Evolutionary conservation across 371 early-diverging fungal genomes (phyloP).

Genomic region (Mortierella sp.): DNA sequence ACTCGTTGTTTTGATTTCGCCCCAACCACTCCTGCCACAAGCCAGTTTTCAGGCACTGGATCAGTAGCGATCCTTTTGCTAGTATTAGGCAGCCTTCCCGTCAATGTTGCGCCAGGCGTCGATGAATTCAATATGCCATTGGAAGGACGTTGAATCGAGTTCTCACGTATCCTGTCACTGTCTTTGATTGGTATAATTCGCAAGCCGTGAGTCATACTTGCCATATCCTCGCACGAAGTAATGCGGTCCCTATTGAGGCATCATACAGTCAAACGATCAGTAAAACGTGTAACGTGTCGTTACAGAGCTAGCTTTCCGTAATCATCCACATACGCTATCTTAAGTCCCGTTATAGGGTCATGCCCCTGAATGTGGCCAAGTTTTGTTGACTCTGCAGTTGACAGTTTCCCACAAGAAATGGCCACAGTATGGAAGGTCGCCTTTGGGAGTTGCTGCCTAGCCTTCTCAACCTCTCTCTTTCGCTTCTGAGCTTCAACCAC

Average conservation of each 20-base stretch:
- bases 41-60: conserved; percentile 20
- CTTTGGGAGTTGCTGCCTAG: neutral
- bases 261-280: neutral
- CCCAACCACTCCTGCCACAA: conserved; percentile 46
- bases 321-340: conserved; percentile 22
- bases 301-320: neutral
- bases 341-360: conserved; percentile 28
- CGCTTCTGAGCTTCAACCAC: conserved; percentile 14
- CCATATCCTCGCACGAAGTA: conserved; percentile 13
- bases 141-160: conserved; percentile 3
- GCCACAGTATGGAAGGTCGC: conserved; percentile 18
- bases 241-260: conserved; percentile 20
- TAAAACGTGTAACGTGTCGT: neutral
- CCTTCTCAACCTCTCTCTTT: conserved; percentile 8
- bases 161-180: conserved; percentile 23
- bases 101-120: neutral
- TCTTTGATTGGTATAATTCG: conserved; percentile 36
- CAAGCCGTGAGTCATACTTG: conserved; percentile 26
- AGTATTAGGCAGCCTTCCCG: conserved; percentile 4
- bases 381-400: neutral
- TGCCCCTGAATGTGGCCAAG: conserved; percentile 14
- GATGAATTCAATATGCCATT: conserved; percentile 19
- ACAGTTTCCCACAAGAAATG: neutral
- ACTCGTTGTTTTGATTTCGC: conserved; percentile 40
- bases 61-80: neutral